These are phyloP conservation scores for Kwoniella mangroviensis DNA, from an alignment of 768 basidiomycete genomes.

Conservation along the genomic window DNA sequence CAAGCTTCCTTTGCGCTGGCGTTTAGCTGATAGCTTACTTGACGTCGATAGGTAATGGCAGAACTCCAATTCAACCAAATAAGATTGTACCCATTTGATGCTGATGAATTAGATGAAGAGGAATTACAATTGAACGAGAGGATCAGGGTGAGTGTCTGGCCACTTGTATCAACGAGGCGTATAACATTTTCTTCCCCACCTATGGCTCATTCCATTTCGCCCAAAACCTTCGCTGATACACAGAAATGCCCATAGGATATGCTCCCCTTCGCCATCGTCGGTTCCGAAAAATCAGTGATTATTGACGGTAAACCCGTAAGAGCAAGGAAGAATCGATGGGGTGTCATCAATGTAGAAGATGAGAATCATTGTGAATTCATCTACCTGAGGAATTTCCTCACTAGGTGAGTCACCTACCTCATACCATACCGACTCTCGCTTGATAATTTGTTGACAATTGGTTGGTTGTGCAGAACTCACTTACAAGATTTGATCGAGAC, in stretches of 20 bases:
- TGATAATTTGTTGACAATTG: too few relatives aligned
- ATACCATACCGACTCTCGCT: too few relatives aligned
- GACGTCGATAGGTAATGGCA: slow-evolving; percentile 75
- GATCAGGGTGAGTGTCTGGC: slow-evolving; percentile 71
- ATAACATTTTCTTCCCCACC: not conserved
- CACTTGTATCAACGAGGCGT: not conserved
- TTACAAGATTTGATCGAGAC: slow-evolving; percentile 98
- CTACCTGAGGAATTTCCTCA: slow-evolving; percentile 95
- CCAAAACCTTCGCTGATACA: not conserved
- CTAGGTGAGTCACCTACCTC: slow-evolving; percentile 63
- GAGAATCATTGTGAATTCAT: slow-evolving; percentile 97
- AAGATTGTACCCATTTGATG: slow-evolving; percentile 94
- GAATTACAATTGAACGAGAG: slow-evolving; percentile 85
- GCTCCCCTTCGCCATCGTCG: slow-evolving; percentile 95
- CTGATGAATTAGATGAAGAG: slow-evolving; percentile 91
- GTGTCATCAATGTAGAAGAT: slow-evolving; percentile 97
- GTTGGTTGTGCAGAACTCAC: slow-evolving; percentile 70
- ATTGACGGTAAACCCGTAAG: slow-evolving; percentile 94
- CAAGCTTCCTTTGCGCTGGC: not conserved
- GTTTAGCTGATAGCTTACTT: not conserved
- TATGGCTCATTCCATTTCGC: not conserved
- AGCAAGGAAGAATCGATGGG: slow-evolving; percentile 97
- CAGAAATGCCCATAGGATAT: slow-evolving; percentile 68
- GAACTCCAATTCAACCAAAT: slow-evolving; percentile 91
- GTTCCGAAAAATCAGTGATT: slow-evolving; percentile 93